These are phyloP conservation scores for Scheffersomyces quercinus DNA, from an alignment of 1,139 yeast genomes.

Conservation along the genomic window DNA sequence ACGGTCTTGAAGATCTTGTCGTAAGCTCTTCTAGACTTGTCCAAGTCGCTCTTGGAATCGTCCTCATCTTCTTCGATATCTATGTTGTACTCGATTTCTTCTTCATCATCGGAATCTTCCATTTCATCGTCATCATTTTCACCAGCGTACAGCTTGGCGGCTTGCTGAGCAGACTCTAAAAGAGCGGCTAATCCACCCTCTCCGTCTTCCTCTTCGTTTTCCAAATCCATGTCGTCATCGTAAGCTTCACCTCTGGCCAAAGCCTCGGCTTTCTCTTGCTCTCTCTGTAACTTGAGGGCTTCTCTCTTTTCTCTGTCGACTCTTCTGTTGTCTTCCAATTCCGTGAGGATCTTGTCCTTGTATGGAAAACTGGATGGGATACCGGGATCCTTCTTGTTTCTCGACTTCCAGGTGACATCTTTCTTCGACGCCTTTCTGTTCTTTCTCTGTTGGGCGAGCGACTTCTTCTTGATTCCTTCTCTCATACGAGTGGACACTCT, in stretches of 20 bases:
- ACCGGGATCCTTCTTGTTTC: conserved; percentile 82
- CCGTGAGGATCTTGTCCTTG: conserved; percentile 77
- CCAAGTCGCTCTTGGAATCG: conserved; percentile 41
- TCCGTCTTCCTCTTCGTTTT: conserved; percentile 45
- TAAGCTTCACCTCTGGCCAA: conserved; percentile 43
- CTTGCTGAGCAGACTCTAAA: conserved; percentile 83
- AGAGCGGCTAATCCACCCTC: conserved; percentile 78
- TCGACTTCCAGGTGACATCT: conserved; percentile 92
- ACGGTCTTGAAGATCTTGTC: conserved; percentile 83
- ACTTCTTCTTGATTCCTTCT: conserved; percentile 95
- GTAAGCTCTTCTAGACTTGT: conserved; percentile 88
- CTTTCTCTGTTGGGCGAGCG: conserved; percentile 88
- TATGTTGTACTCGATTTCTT: conserved; percentile 45
- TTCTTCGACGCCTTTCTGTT: conserved; percentile 79
- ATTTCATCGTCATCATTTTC: conserved; percentile 47
- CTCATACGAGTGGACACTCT: conserved; percentile 89
- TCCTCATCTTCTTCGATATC: conserved; percentile 44
- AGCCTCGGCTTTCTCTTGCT: conserved; percentile 49
- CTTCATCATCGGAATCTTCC: conserved; percentile 43
- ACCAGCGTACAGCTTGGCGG: conserved; percentile 72
- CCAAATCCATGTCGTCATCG: conserved; percentile 44
- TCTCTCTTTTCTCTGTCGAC: conserved; percentile 62
- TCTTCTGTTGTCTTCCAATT: conserved; percentile 74
- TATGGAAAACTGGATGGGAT: conserved; percentile 95
- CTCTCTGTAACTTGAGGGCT: conserved; percentile 45